phyloP scores from a whole-genome alignment of 2,329 filamentous ascomycete species.

The Sarocladium kiliense region DNA sequence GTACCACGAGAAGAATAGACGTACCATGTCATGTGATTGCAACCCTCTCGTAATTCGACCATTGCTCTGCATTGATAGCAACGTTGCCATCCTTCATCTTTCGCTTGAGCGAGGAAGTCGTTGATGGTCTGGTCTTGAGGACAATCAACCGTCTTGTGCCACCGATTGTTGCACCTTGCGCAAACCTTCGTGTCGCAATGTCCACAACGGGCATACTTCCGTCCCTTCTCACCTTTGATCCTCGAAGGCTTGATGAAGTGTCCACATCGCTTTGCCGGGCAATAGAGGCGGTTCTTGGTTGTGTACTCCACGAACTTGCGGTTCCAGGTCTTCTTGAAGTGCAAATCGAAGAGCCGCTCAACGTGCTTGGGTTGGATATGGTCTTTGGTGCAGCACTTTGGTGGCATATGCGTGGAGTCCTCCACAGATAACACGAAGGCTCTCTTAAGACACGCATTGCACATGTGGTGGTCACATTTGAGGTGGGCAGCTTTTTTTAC shows the following conservation, averaged over 20 bases:
- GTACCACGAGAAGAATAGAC: slow-evolving; percentile 21
- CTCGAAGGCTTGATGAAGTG: slow-evolving; percentile 73
- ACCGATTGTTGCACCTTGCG: slow-evolving; percentile 65
- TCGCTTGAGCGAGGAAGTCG: slow-evolving; percentile 58
- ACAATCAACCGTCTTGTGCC: slow-evolving; percentile 66
- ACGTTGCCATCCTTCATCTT: slow-evolving; percentile 65
- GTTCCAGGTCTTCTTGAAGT: slow-evolving; percentile 78
- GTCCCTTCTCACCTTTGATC: slow-evolving; percentile 53
- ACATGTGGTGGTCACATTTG: slow-evolving; percentile 77
- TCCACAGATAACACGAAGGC: slow-evolving; percentile 71
- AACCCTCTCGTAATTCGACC: slow-evolving; percentile 77
- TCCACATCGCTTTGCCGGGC: slow-evolving; percentile 66
- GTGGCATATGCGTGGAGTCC: slow-evolving; percentile 79
- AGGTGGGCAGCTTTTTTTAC: slow-evolving; percentile 62
- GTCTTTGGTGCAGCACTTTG: slow-evolving; percentile 69
- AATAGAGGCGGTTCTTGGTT: slow-evolving; percentile 71
- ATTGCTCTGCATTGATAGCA: slow-evolving; percentile 70
- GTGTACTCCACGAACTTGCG: slow-evolving; percentile 73
- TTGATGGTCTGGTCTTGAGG: slow-evolving; percentile 65
- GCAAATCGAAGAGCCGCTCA: slow-evolving; percentile 64
- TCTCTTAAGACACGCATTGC: slow-evolving; percentile 67
- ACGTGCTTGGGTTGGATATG: slow-evolving; percentile 73
- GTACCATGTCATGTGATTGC: slow-evolving; percentile 85
- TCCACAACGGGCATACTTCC: slow-evolving; percentile 64
- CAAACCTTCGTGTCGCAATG: slow-evolving; percentile 73